phyloP scores from a whole-genome alignment of 768 basidiomycete species.

The Trichaptum fuscoviolaceum region DNA sequence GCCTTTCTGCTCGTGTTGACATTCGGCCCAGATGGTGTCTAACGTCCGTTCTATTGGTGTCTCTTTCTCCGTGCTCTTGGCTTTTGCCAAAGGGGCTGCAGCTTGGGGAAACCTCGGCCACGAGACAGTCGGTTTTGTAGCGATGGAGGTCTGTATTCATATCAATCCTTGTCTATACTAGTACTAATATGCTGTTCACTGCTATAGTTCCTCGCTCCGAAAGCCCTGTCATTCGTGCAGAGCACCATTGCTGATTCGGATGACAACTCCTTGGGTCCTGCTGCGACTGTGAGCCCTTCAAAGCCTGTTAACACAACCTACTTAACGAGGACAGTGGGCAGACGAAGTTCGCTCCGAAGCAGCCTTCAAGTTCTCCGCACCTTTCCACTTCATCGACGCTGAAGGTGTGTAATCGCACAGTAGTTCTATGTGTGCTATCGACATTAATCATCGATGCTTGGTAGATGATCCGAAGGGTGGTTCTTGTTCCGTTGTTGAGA shows the following conservation, averaged over 20 bases:
- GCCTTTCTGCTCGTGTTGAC: neutral
- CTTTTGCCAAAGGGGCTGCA: conserved; percentile 10
- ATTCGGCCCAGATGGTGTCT: neutral
- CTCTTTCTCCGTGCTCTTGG: conserved; percentile 2
- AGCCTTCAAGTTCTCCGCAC: conserved; percentile 23
- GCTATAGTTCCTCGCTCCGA: conserved; percentile 43
- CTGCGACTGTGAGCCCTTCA: conserved; percentile 34
- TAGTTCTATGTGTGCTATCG: conserved; percentile 20
- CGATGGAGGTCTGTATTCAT: conserved; percentile 12
- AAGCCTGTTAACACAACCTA: conserved; percentile 1
- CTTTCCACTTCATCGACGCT: conserved; percentile 47
- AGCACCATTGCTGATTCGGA: conserved; percentile 39
- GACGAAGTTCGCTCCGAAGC: conserved; percentile 39
- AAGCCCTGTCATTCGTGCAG: conserved; percentile 43
- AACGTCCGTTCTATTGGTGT: neutral
- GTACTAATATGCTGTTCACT: neutral
- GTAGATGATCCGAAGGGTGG: conserved; percentile 35
- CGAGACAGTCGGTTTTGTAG: conserved; percentile 37
- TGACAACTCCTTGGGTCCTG: conserved; percentile 41
- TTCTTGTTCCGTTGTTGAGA: conserved; percentile 44
- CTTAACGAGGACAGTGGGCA: conserved; percentile 36
- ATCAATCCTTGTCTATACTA: conserved; percentile 9
- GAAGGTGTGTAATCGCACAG: conserved; percentile 33
- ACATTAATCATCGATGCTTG: neutral
- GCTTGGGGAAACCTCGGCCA: conserved; percentile 41